Evolutionary conservation across 129 eudicot genomes (phyloP).

Genomic region (Lonicera japonica): DNA sequence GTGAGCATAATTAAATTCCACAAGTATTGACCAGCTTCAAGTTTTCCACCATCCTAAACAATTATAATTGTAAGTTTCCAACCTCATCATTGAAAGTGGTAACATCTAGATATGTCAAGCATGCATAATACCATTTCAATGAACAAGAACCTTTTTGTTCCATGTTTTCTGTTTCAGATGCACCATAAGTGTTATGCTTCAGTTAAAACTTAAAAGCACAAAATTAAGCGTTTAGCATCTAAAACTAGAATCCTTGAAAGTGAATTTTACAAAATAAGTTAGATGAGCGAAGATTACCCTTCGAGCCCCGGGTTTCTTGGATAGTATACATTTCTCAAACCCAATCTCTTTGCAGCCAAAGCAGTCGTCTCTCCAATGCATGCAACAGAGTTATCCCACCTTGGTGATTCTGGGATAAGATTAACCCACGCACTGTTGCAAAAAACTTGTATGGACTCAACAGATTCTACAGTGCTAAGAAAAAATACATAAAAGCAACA

Average conservation of each 20-base stretch:
- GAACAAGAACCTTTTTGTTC: too few species aligned
- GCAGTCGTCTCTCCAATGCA: constrained; percentile 97
- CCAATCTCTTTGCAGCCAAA: constrained; percentile 66
- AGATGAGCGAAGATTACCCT: constrained; percentile 46
- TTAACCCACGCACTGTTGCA: constrained; percentile 71
- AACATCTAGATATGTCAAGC: too few species aligned
- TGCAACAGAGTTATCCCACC: constrained; percentile 66
- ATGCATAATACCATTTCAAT: too few species aligned
- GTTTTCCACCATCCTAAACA: not conserved
- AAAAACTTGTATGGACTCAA: constrained; percentile 1
- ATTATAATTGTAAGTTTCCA: too few species aligned
- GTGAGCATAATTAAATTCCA: not conserved
- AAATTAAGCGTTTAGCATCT: not conserved
- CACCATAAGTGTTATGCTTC: not conserved
- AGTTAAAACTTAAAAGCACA: too few species aligned
- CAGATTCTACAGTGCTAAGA: not conserved
- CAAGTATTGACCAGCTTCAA: not conserved
- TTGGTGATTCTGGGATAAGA: constrained; percentile 43
- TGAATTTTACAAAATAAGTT: not conserved
- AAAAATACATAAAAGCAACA: too few species aligned
- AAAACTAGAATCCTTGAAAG: not conserved
- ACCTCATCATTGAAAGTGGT: too few species aligned
- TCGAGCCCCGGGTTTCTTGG: constrained; percentile 76
- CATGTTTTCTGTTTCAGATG: not conserved
- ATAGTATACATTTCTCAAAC: constrained; percentile 59